Conservation (phyloP, 768 basidiomycete genomes). For the Sarcomyxa edulis region DNA sequence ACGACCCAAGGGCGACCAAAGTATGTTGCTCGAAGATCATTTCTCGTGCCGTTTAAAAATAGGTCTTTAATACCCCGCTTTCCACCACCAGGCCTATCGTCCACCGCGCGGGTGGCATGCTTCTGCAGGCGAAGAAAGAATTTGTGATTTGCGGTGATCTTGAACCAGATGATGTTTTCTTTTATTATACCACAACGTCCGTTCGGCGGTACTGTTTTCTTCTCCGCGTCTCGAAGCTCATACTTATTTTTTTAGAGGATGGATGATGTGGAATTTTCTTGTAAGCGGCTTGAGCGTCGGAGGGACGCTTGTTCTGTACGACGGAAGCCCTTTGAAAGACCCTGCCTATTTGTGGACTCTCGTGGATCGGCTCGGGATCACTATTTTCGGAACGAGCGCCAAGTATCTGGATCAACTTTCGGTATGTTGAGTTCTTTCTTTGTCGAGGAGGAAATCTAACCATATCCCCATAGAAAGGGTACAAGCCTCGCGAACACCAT, state of each 20-base stretch:
- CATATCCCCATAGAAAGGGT: slow-evolving; percentile 45
- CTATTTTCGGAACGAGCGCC: slow-evolving; percentile 78
- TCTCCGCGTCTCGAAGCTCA: not conserved
- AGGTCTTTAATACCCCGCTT: slow-evolving; percentile 5
- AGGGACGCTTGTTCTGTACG: slow-evolving; percentile 72
- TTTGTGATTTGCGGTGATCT: slow-evolving; percentile 66
- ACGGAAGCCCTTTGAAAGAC: slow-evolving; percentile 73
- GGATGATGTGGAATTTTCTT: slow-evolving; percentile 94
- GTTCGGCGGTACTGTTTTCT: too few relatives aligned
- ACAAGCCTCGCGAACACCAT: slow-evolving; percentile 63
- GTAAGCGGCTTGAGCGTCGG: slow-evolving; percentile 60
- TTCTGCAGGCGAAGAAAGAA: slow-evolving; percentile 69
- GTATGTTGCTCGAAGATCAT: slow-evolving; percentile 27
- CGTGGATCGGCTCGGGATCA: slow-evolving; percentile 63
- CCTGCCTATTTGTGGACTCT: slow-evolving; percentile 64
- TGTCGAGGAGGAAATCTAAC: slow-evolving; percentile 3
- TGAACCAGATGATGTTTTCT: slow-evolving; percentile 63
- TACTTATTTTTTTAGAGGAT: slow-evolving; percentile 43
- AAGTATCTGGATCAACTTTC: slow-evolving; percentile 80
- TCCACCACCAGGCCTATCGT: slow-evolving; percentile 66
- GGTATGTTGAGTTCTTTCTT: slow-evolving; percentile 31
- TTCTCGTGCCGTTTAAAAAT: slow-evolving; percentile 8
- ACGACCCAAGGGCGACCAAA: slow-evolving; percentile 39
- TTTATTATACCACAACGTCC: slow-evolving; percentile 80
- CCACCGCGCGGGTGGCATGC: slow-evolving; percentile 75